phyloP scores from a whole-genome alignment of 805 yeast species.

The Torulaspora microellipsoides region DNA sequence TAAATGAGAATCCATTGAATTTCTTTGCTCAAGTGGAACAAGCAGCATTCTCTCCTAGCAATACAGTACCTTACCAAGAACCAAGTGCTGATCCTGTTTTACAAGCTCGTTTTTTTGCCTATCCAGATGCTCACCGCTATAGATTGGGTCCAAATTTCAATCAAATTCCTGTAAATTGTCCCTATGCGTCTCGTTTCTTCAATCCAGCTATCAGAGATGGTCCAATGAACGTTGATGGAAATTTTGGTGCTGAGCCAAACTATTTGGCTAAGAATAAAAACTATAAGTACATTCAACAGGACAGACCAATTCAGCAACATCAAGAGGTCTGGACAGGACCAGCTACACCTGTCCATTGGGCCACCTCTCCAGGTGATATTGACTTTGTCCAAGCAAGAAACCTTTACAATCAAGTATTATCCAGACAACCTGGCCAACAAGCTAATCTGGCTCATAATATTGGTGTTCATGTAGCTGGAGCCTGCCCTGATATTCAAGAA shows the following conservation, averaged over 20 bases:
- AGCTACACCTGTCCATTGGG: slow-evolving; percentile 86
- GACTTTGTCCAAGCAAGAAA: slow-evolving; percentile 77
- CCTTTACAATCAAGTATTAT: slow-evolving; percentile 69
- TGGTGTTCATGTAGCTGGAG: slow-evolving; percentile 65
- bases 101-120: slow-evolving; percentile 75
- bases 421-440: slow-evolving; percentile 77
- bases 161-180: slow-evolving; percentile 89
- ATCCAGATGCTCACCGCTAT: slow-evolving; percentile 83
- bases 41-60: slow-evolving; percentile 80
- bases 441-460: slow-evolving; percentile 77
- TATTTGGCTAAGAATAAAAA: slow-evolving; percentile 52
- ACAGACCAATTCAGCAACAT: slow-evolving; percentile 47
- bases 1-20: slow-evolving; percentile 81
- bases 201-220: slow-evolving; percentile 84
- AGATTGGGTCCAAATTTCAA: slow-evolving; percentile 69
- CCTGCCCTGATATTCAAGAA: slow-evolving; percentile 73
- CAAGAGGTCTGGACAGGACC: slow-evolving; percentile 82
- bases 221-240: slow-evolving; percentile 62
- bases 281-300: slow-evolving; percentile 30
- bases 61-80: slow-evolving; percentile 79
- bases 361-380: slow-evolving; percentile 50
- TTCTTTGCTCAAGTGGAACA: slow-evolving; percentile 87
- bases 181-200: slow-evolving; percentile 51
- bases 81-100: slow-evolving; percentile 81
- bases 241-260: slow-evolving; percentile 74